Conservation (phyloP, 2,329 filamentous ascomycete genomes). For the Thyridium curvatum region DNA sequence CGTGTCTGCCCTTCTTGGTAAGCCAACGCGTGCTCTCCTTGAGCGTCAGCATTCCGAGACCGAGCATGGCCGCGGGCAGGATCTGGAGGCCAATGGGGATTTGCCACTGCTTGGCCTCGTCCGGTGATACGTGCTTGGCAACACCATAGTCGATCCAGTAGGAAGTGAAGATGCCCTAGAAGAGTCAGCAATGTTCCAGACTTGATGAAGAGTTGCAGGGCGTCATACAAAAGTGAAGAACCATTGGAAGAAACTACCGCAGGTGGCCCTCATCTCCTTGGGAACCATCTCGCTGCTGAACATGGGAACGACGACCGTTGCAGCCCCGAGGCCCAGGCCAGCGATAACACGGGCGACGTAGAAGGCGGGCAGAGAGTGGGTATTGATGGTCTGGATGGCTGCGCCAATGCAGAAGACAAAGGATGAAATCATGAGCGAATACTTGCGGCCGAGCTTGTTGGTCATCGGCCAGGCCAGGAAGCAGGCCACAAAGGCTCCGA, state of each 20-base stretch:
- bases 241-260: too few species aligned
- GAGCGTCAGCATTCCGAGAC: conserved; percentile 39
- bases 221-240: too few species aligned
- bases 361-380: conserved; percentile 26
- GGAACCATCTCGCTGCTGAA: too few species aligned
- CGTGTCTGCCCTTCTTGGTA: conserved; percentile 33
- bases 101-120: conserved; percentile 43
- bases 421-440: conserved; percentile 27
- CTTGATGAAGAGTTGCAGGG: too few species aligned
- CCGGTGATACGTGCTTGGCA: conserved; percentile 22
- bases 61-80: conserved; percentile 37
- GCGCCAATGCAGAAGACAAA: conserved; percentile 35
- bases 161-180: too few species aligned
- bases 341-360: conserved; percentile 22
- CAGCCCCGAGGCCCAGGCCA: conserved; percentile 21
- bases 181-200: too few species aligned
- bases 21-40: conserved; percentile 45
- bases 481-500: conserved; percentile 24
- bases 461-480: conserved; percentile 24
- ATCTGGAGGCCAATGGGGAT: conserved; percentile 47
- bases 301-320: conserved; percentile 12
- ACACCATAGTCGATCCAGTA: too few species aligned
- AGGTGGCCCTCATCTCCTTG: too few species aligned
- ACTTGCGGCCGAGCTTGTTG: conserved; percentile 19
- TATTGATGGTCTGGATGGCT: conserved; percentile 34